A percentile compares a stretch with the other conserved stretches of the same genome.
Conservation (phyloP, 1,284 basidiomycete genomes). For the Xerocomus minutiporus region DNA sequence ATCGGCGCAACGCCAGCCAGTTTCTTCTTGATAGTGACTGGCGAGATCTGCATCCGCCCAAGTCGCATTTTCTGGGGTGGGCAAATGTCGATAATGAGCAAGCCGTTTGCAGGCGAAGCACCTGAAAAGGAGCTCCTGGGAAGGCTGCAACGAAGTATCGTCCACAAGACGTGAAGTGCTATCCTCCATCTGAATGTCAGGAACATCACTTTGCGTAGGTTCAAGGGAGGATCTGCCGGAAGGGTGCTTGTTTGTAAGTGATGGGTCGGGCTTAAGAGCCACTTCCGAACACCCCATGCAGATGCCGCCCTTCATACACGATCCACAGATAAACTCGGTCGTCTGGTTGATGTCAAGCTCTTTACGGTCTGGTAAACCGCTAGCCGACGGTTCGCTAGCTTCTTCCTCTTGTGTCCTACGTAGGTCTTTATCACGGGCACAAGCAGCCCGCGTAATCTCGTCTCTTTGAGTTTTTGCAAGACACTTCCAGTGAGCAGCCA, state of each 20-base stretch:
- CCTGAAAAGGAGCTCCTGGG: conserved; percentile 62
- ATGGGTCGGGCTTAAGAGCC: conserved; percentile 44
- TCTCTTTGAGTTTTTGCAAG: conserved; percentile 61
- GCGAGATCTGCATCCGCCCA: conserved; percentile 49
- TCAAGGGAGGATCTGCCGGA: conserved; percentile 14
- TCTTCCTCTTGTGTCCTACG: conserved; percentile 33
- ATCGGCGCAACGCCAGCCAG: conserved; percentile 74
- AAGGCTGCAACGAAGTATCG: conserved; percentile 17
- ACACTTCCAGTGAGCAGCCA: conserved; percentile 78
- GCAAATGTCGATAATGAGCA: conserved; percentile 75
- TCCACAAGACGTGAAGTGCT: conserved; percentile 14
- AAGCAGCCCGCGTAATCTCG: conserved; percentile 66
- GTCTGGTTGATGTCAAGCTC: conserved; percentile 54
- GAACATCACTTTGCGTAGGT: conserved; percentile 5
- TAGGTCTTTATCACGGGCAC: conserved; percentile 45
- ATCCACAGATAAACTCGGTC: conserved; percentile 73
- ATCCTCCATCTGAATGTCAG: conserved; percentile 35
- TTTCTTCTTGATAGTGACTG: conserved; percentile 55
- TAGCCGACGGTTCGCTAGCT: conserved; percentile 11
- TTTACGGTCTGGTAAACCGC: conserved; percentile 26
- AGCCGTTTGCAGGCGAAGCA: conserved; percentile 78
- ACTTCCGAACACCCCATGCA: conserved; percentile 74
- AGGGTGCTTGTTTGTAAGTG: conserved; percentile 19
- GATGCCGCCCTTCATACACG: conserved; percentile 70
- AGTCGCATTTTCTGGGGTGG: conserved; percentile 39